Evolutionary conservation across 768 basidiomycete species (phyloP), one percentile per base, ranked within the genome.

Genomic region (Russula earlei): DNA sequence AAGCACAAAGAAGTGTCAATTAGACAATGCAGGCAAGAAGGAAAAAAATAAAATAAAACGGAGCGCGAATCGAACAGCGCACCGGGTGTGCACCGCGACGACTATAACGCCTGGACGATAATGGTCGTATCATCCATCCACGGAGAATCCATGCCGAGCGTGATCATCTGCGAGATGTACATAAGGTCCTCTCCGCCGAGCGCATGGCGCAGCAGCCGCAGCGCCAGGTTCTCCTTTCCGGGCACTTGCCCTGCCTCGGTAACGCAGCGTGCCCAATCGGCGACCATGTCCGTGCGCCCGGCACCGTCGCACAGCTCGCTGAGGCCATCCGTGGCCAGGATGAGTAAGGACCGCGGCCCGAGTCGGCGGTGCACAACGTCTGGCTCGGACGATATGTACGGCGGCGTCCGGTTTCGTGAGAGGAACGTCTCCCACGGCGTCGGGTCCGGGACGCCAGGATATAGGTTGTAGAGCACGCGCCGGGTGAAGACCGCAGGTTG

Each of bases 61-160:
- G 29, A 31, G 29, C 29, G 29, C 7, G 29, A 31, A 31, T 5
- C 7, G 10, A 31, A 31, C 29, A 31, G 29, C 29, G 29, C 29
- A 31, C 29, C n/a, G n/a, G n/a, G 29, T 31, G 7, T 10, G 29
- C 29, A 10, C 29, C 29, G 29, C 3, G 29, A 10, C 29, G 7
- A 31, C 29, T 63, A 69, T 19, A 73, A 64, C 42, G 52, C 54
- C 56, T 75, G 76, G 33, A 78, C 71, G 31, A 77, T 55, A 22
- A 77, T 68, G 4, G 76, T 78, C n/a, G 74, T 71, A 54, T 77
- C 76, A 56, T 77, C 77, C 65, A 79, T 73, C 77, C 76, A 77
- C 41, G 72, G 70, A 19, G 72, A 74, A 40, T 71, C 71, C 72
- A 77, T 77, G 60, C 79, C 76, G 34, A 77, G 66, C 17, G 77